Percentiles rank a stretch among this genome's conserved stretches.
Evolutionary conservation across 768 basidiomycete genomes (phyloP).

Genomic region (Mrakia frigida): DNA sequence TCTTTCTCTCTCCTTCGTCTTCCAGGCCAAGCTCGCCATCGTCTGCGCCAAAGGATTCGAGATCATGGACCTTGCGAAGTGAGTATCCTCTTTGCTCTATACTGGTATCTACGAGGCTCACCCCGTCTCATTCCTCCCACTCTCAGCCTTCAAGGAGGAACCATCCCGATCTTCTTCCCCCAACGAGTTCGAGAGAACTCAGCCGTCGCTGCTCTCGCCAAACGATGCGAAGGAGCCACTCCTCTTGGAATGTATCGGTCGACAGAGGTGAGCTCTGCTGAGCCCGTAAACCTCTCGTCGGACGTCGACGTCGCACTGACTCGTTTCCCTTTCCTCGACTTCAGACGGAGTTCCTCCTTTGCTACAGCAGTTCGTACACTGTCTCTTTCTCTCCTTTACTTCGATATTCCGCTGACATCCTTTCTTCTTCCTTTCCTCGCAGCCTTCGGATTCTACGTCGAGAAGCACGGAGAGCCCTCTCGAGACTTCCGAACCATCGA

Average conservation of each 20-base stretch:
- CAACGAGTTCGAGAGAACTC: slow-evolving; percentile 57
- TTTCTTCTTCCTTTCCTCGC: too few relatives aligned
- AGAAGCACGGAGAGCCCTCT: slow-evolving; percentile 83
- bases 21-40: slow-evolving; percentile 73
- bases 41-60: slow-evolving; percentile 92
- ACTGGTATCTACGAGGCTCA: too few relatives aligned
- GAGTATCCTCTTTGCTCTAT: slow-evolving; percentile 42
- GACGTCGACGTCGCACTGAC: background rate
- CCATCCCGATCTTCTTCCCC: slow-evolving; percentile 63
- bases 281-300: background rate
- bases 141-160: slow-evolving; percentile 73
- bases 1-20: background rate
- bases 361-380: slow-evolving; percentile 57
- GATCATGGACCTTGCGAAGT: slow-evolving; percentile 95
- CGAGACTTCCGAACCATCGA: slow-evolving; percentile 67
- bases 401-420: too few relatives aligned
- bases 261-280: slow-evolving; percentile 51
- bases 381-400: too few relatives aligned
- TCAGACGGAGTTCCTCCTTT: slow-evolving; percentile 73
- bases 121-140: background rate
- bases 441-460: slow-evolving; percentile 83
- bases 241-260: slow-evolving; percentile 87
- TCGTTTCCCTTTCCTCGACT: background rate
- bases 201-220: slow-evolving; percentile 61
- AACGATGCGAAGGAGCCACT: slow-evolving; percentile 70